phyloP scores from a whole-genome alignment of 208 protist genomes.

The Acanthamoeba royreba region DNA sequence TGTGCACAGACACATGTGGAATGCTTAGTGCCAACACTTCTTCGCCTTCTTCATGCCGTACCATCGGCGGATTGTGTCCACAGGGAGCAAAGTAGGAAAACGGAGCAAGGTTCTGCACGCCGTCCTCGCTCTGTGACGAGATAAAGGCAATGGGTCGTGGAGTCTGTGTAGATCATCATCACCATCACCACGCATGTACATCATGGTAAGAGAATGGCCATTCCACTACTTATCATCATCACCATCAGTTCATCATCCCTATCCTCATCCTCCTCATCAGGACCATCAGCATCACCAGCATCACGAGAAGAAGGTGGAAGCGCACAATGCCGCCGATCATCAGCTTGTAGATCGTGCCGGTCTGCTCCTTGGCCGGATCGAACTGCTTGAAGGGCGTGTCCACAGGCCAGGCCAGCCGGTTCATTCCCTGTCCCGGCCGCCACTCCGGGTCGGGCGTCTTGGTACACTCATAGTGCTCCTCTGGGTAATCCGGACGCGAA shows the following conservation, averaged over 20 bases:
- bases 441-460: not conserved
- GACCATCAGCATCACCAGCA: too few relatives aligned
- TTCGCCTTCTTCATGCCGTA: too few relatives aligned
- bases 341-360: not conserved
- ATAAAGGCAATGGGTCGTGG: not conserved
- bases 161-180: not conserved
- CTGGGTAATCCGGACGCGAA: not conserved
- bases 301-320: not conserved
- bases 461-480: not conserved
- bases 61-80: not conserved
- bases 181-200: not conserved
- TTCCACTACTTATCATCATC: not conserved
- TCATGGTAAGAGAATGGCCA: too few relatives aligned
- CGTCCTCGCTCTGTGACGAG: not conserved
- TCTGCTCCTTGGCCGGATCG: not conserved
- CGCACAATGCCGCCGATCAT: not conserved
- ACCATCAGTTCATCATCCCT: not conserved
- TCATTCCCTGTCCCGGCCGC: not conserved
- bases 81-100: not conserved
- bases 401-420: not conserved
- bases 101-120: not conserved
- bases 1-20: too few relatives aligned
- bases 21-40: too few relatives aligned
- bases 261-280: too few relatives aligned
- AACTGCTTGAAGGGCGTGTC: not conserved